Evolutionary conservation across 2,329 filamentous ascomycete species (phyloP).

Genomic region (Diaporthe helianthi): DNA sequence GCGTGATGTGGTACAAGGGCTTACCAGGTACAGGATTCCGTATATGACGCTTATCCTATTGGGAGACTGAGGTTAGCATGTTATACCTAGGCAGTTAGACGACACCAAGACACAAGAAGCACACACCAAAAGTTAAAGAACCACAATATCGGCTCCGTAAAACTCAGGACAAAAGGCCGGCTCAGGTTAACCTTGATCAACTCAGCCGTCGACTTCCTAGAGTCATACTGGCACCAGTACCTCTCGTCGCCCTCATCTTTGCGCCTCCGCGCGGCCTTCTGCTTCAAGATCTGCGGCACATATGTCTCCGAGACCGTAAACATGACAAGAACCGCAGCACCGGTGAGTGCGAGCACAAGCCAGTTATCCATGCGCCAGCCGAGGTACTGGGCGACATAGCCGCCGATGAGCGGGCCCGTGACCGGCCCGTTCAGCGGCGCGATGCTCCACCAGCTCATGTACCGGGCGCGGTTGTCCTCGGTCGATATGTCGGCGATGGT

Average conservation of each 20-base stretch:
- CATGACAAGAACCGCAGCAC: conserved; percentile 65
- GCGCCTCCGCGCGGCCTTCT: conserved; percentile 68
- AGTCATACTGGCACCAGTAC: conserved; percentile 83
- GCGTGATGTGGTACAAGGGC: not conserved
- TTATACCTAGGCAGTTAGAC: too few species aligned
- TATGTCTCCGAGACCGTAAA: conserved; percentile 76
- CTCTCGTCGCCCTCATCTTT: conserved; percentile 74
- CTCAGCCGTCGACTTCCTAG: conserved; percentile 64
- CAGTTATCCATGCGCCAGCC: conserved; percentile 92
- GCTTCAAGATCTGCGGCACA: conserved; percentile 71
- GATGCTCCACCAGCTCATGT: conserved; percentile 82
- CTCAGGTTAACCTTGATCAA: conserved; percentile 78
- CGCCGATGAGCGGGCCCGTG: conserved; percentile 72
- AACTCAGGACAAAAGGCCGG: conserved; percentile 77
- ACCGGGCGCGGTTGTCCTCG: conserved; percentile 81
- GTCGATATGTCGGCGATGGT: conserved; percentile 83
- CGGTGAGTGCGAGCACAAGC: conserved; percentile 77
- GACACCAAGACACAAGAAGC: not conserved
- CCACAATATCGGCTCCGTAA: conserved; percentile 82
- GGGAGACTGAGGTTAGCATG: not conserved
- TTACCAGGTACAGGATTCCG: conserved; percentile 65
- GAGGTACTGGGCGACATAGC: conserved; percentile 77
- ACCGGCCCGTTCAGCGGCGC: conserved; percentile 81
- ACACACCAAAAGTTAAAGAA: conserved; percentile 71
- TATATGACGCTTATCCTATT: conserved; percentile 81